A percentile compares a stretch with the other conserved stretches of the same genome.
These are phyloP conservation scores for Pseudozyma pruni DNA, from an alignment of 1,284 basidiomycete genomes.

Conservation along the genomic window DNA sequence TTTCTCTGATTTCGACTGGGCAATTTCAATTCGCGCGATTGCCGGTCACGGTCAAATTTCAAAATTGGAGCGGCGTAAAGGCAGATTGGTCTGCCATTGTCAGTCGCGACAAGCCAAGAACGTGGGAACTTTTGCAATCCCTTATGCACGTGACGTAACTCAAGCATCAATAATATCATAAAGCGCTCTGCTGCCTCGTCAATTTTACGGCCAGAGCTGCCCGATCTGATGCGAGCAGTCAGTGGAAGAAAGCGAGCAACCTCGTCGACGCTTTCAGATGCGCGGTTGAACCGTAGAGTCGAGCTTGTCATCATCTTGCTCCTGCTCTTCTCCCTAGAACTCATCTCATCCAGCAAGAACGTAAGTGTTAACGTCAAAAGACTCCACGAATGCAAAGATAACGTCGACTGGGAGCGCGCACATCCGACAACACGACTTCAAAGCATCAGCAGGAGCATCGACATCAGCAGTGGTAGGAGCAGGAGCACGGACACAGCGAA, in stretches of 20 bases:
- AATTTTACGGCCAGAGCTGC: not conserved
- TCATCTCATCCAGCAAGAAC: slow-evolving; percentile 42
- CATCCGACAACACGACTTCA: not conserved
- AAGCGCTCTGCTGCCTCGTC: slow-evolving; percentile 5
- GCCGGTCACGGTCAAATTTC: not conserved
- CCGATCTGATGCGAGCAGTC: not conserved
- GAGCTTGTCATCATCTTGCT: slow-evolving; percentile 8
- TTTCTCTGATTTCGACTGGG: not conserved
- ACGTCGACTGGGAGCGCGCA: not conserved
- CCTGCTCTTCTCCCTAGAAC: slow-evolving; percentile 17
- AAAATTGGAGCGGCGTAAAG: no score
- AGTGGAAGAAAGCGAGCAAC: slow-evolving; percentile 4
- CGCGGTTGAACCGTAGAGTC: slow-evolving; percentile 1
- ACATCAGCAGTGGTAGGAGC: not conserved
- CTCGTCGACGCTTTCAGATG: not conserved
- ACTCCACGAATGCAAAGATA: not conserved
- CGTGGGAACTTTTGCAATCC: slow-evolving; percentile 13
- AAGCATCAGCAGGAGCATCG: not conserved
- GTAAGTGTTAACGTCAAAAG: slow-evolving; percentile 20
- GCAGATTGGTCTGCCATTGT: no score
- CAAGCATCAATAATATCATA: not conserved
- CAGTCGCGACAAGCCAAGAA: not conserved
- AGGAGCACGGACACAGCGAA: not conserved
- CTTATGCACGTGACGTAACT: not conserved
- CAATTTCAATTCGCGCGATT: not conserved